Percentiles rank a stretch among this genome's conserved stretches.
Evolutionary conservation across 257 asterid genomes (phyloP).

Genomic region (Solanum sejunctum): DNA sequence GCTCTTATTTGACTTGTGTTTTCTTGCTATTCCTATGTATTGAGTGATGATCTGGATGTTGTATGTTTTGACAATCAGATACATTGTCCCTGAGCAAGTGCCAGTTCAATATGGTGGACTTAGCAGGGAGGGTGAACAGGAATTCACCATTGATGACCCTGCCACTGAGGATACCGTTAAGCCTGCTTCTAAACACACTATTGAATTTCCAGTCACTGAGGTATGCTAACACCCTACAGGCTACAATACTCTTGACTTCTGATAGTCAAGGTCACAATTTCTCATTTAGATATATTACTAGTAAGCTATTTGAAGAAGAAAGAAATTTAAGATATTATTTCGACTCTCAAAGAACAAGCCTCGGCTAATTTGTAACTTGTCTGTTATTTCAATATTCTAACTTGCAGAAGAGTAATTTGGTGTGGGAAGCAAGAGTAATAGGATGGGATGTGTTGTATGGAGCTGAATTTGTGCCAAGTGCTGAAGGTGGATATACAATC

Average conservation of each 20-base stretch:
- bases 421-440: constrained; percentile 50
- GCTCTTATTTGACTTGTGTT: background rate
- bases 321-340: too few relatives aligned
- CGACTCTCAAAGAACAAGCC: too few relatives aligned
- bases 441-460: constrained; percentile 62
- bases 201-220: constrained; percentile 51
- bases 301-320: too few relatives aligned
- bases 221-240: constrained; percentile 6
- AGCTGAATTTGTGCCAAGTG: constrained; percentile 52
- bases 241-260: background rate
- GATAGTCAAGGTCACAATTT: background rate
- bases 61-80: constrained; percentile 14
- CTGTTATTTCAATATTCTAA: background rate
- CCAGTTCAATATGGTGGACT: constrained; percentile 66
- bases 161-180: constrained; percentile 40
- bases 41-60: background rate
- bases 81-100: constrained; percentile 57
- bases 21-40: background rate
- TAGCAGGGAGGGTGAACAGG: constrained; percentile 38
- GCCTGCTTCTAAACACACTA: constrained; percentile 43
- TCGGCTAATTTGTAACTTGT: too few relatives aligned
- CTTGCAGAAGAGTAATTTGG: constrained; percentile 37
- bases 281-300: too few relatives aligned
- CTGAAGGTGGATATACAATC: constrained; percentile 59
- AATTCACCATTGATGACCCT: constrained; percentile 32